Percentiles rank a stretch among this genome's conserved stretches.
Conservation (phyloP, 2,329 filamentous ascomycete species). For the Colletotrichum eleusines region DNA sequence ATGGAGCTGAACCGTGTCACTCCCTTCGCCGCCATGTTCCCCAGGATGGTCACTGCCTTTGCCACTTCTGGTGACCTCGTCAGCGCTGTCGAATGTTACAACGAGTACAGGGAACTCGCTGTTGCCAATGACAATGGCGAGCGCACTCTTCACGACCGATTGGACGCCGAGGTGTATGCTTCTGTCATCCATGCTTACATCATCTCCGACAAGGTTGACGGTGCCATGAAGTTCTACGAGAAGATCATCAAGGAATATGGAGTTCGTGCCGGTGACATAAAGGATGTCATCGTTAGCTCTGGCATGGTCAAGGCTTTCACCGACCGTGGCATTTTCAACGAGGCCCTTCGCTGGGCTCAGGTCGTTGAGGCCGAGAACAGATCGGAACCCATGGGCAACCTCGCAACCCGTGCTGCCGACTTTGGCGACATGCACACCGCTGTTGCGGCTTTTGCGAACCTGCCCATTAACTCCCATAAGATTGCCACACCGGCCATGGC, state of each 20-base stretch:
- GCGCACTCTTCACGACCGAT: conserved; percentile 74
- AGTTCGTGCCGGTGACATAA: conserved; percentile 71
- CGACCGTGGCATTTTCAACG: conserved; percentile 74
- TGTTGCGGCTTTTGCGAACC: conserved; percentile 71
- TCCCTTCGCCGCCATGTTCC: conserved; percentile 86
- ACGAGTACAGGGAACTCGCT: conserved; percentile 92
- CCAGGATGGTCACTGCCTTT: conserved; percentile 95
- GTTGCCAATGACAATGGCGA: conserved; percentile 84
- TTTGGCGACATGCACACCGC: conserved; percentile 78
- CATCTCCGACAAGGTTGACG: conserved; percentile 81
- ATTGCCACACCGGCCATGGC: conserved; percentile 76
- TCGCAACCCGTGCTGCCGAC: conserved; percentile 86
- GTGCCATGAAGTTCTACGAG: conserved; percentile 86
- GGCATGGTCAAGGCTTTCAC: conserved; percentile 86
- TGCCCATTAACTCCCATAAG: conserved; percentile 64
- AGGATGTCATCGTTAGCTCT: conserved; percentile 76
- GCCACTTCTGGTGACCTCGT: conserved; percentile 83
- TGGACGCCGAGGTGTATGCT: conserved; percentile 89
- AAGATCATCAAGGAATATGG: conserved; percentile 77
- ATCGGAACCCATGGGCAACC: conserved; percentile 74
- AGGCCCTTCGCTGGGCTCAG: conserved; percentile 81
- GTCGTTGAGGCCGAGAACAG: conserved; percentile 70
- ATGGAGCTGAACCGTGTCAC: conserved; percentile 84
- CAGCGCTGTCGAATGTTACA: conserved; percentile 94
- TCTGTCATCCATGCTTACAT: conserved; percentile 93